Conservation (phyloP, 345 rosid genomes). For the Salix brachista region DNA sequence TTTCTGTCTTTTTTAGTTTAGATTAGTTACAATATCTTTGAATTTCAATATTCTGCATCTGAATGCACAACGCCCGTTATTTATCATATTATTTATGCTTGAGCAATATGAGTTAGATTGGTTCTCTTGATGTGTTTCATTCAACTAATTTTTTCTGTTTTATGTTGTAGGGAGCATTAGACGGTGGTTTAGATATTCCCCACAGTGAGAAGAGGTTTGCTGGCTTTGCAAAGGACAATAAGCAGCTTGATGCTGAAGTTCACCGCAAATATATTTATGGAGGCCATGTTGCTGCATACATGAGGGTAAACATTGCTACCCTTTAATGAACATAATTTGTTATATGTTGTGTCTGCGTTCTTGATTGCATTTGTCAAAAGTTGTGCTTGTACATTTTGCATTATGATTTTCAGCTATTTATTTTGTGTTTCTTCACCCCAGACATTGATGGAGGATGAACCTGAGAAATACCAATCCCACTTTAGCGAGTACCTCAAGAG, state of each 20-base stretch:
- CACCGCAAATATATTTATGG: conserved; percentile 79
- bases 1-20: neutral
- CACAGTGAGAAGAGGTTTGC: conserved; percentile 90
- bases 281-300: conserved; percentile 77
- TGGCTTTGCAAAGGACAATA: conserved; percentile 59
- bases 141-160: neutral
- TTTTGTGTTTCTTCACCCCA: conserved; percentile 2
- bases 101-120: no score
- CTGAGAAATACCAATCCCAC: conserved; percentile 71
- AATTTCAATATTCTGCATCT: neutral
- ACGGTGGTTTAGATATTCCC: conserved; percentile 89
- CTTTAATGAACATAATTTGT: neutral
- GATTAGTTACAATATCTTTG: neutral
- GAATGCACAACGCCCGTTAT: neutral
- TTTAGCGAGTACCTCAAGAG: conserved; percentile 58
- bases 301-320: conserved; percentile 44
- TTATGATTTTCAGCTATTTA: neutral
- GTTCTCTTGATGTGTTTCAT: neutral
- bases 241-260: conserved; percentile 80
- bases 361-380: neutral
- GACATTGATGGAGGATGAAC: conserved; percentile 66
- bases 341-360: neutral
- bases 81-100: no score
- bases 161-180: conserved; percentile 65
- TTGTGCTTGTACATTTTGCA: neutral